A percentile compares a stretch with the other conserved stretches of the same genome.
Evolutionary conservation across 164 flowering plant genomes (phyloP).

Genomic region (Akebia trifoliata): DNA sequence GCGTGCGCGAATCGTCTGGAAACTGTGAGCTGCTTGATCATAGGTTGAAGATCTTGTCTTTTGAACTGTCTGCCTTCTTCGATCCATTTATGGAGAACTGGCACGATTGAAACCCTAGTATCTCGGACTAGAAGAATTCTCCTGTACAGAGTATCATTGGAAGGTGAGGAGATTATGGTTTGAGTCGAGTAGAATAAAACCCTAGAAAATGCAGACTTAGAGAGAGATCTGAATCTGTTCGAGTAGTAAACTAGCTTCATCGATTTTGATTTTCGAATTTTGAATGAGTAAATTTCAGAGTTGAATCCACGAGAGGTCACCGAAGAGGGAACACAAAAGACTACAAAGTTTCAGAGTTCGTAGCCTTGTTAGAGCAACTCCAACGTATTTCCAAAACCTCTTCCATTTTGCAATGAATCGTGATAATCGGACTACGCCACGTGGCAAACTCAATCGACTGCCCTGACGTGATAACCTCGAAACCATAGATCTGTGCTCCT

Average conservation of each 20-base stretch:
- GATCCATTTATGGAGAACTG: slow-evolving; percentile 40
- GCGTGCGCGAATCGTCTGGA: slow-evolving; percentile 35
- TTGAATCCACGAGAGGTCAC: too few relatives aligned
- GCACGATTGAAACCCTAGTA: slow-evolving; percentile 24
- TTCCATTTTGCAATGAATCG: too few relatives aligned
- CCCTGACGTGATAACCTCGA: too few relatives aligned
- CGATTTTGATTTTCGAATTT: too few relatives aligned
- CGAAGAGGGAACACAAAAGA: too few relatives aligned
- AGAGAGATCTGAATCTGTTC: background rate
- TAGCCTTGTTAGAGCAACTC: too few relatives aligned
- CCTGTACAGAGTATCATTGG: slow-evolving; percentile 16
- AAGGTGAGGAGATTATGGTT: background rate
- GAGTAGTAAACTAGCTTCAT: background rate
- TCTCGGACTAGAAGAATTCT: slow-evolving; percentile 27
- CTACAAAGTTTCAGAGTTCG: too few relatives aligned
- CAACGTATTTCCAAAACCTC: too few relatives aligned
- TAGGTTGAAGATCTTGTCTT: slow-evolving; percentile 14
- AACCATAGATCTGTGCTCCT: too few relatives aligned
- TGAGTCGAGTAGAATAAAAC: background rate
- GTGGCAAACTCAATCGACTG: too few relatives aligned
- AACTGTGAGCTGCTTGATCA: slow-evolving; percentile 12
- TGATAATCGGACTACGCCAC: too few relatives aligned
- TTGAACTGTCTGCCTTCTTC: slow-evolving; percentile 20
- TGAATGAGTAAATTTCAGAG: too few relatives aligned
- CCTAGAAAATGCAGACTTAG: background rate